Evolutionary conservation across 768 basidiomycete genomes (phyloP).

Genomic region (Boletus sp.): DNA sequence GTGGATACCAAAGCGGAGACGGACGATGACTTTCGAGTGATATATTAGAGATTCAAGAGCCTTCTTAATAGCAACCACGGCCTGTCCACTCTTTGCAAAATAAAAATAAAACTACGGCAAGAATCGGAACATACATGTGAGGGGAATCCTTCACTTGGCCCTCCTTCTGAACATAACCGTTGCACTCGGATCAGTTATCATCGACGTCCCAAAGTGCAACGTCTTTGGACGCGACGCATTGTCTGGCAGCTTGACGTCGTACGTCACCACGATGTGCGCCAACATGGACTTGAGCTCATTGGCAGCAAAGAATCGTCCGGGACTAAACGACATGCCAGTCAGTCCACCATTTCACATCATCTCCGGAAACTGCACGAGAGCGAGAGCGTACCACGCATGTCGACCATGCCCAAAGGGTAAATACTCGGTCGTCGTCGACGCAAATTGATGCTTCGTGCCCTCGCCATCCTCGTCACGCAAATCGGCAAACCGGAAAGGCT

Average conservation of each 20-base stretch:
- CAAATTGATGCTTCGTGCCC: neutral
- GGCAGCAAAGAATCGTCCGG: constrained; percentile 43
- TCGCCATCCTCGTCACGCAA: neutral
- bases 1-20: too few relatives aligned
- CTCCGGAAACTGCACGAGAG: neutral
- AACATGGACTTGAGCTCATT: constrained; percentile 46
- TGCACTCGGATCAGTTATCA: neutral
- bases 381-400: neutral
- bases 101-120: too few relatives aligned
- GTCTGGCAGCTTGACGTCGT: constrained; percentile 18
- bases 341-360: neutral
- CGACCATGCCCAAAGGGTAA: neutral
- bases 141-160: neutral
- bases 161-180: constrained; percentile 15
- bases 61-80: too few relatives aligned
- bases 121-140: too few relatives aligned
- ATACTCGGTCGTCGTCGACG: neutral
- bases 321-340: neutral
- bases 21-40: too few relatives aligned
- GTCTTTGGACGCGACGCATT: neutral
- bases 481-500: neutral
- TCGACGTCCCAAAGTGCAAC: neutral
- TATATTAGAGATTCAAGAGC: too few relatives aligned
- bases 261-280: constrained; percentile 40
- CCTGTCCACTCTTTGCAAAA: too few relatives aligned